Evolutionary conservation across 148 eudicot species (phyloP), one percentile per base, ranked within the genome.

Genomic region (Oxyria digyna): DNA sequence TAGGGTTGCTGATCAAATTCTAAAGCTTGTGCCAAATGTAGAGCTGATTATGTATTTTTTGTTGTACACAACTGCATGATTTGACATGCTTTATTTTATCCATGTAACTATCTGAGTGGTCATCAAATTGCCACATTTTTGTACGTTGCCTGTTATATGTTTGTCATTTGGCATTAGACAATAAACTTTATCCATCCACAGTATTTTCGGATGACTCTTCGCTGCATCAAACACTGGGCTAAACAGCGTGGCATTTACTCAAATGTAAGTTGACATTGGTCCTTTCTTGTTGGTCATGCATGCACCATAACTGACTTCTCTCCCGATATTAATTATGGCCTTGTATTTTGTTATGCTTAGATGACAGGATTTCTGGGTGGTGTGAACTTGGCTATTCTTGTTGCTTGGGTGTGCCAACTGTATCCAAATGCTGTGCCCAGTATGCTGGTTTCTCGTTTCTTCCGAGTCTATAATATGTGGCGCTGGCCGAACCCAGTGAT

Each of bases 301-400:
- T n/a, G n/a, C n/a, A n/a, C 23, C 48, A n/a, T 17, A 42, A 10
- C 7, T 59, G 20, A 31, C n/a, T 37, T 46, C 50, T 3, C 6
- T 64, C 17, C 55, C 24, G 14, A 20, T 35, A 35, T 35, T n/a
- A n/a, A n/a, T 69, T 6, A 9, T 64, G 38, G 29, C 65, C 23
- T 11, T 3, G 66, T 63, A 13, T n/a, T 48, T 4, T 23, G 8
- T 32, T 67, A 67, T 50, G 59, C 21, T 65, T 69, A 92, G 97
- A 91, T 92, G 67, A 89, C 88, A 69, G 97, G 97, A 62, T 92
- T 89, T 81, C 91, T 92, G 72, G 97, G 97, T 73, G 97, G 97
- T 23, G 96, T 92, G 42, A 92, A 87, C 70, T 92, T 93, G 96
- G 97, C 97, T 9, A 80, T 92, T 71, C 96, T 92, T 50, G 97